Conservation (phyloP, 768 basidiomycete genomes). For the Crepidotus variabilis region DNA sequence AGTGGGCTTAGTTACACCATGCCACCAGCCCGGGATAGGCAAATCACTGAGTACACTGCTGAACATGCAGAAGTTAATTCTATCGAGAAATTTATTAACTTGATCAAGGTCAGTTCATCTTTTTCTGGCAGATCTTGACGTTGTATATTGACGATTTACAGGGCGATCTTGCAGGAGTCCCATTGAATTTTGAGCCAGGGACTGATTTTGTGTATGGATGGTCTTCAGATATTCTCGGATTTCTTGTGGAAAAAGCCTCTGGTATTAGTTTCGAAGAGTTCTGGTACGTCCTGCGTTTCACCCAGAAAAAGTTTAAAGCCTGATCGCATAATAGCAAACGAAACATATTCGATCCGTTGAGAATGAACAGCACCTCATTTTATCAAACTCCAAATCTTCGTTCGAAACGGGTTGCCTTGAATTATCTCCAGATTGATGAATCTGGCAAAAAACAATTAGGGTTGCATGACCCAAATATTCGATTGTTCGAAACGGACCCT, state of each 20-base stretch:
- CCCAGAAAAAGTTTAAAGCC: not conserved
- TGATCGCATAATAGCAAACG: not conserved
- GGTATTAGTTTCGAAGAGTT: constrained; percentile 25
- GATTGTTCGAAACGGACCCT: not conserved
- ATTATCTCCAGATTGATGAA: not conserved
- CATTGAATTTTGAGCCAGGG: constrained; percentile 27
- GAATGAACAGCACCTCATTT: constrained; percentile 2
- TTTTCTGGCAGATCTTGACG: not conserved
- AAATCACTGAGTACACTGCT: constrained; percentile 3
- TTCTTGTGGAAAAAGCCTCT: constrained; percentile 26
- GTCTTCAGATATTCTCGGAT: constrained; percentile 27
- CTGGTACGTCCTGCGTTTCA: constrained; percentile 14
- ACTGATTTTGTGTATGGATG: constrained; percentile 28
- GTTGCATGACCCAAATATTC: not conserved
- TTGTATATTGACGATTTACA: constrained; percentile 1
- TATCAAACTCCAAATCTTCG: constrained; percentile 1
- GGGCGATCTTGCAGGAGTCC: constrained; percentile 21
- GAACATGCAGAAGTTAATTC: constrained; percentile 6
- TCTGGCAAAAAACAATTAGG: not conserved
- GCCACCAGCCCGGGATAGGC: not conserved
- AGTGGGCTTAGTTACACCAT: constrained; percentile 24
- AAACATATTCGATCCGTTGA: constrained; percentile 2
- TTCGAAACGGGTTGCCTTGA: not conserved
- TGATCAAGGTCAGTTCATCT: constrained; percentile 12
- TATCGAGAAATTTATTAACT: constrained; percentile 12